Percentiles rank a stretch among this genome's conserved stretches.
These are phyloP conservation scores for Debaryomyces sp. DNA, from an alignment of 1,139 yeast genomes.

Conservation along the genomic window DNA sequence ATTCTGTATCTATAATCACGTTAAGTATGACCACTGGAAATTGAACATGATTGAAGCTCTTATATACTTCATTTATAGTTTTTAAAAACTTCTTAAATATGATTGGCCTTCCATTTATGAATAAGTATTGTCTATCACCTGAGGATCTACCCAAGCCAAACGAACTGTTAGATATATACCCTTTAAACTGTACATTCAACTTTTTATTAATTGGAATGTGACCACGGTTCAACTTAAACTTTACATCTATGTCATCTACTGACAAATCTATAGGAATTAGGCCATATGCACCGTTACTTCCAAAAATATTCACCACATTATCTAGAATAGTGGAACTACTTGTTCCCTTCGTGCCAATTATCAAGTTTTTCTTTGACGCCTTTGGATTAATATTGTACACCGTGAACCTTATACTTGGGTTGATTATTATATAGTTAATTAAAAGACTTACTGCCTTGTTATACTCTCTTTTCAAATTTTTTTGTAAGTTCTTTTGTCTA, in stretches of 20 bases:
- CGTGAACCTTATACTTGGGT: slow-evolving; percentile 57
- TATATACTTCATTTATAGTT: slow-evolving; percentile 72
- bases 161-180: slow-evolving; percentile 72
- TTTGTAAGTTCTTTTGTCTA: slow-evolving; percentile 67
- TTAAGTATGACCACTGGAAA: slow-evolving; percentile 73
- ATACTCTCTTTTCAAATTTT: slow-evolving; percentile 72
- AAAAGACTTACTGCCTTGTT: slow-evolving; percentile 61
- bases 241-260: slow-evolving; percentile 23
- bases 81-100: slow-evolving; percentile 56
- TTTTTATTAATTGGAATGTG: slow-evolving; percentile 14
- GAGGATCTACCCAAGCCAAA: slow-evolving; percentile 70
- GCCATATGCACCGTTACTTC: slow-evolving; percentile 63
- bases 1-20: slow-evolving; percentile 51
- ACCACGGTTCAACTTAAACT: slow-evolving; percentile 18
- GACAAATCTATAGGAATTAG: slow-evolving; percentile 49
- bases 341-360: slow-evolving; percentile 56
- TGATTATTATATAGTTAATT: slow-evolving; percentile 70
- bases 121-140: slow-evolving; percentile 74
- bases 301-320: slow-evolving; percentile 69
- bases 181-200: slow-evolving; percentile 42
- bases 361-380: slow-evolving; percentile 50
- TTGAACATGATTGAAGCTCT: slow-evolving; percentile 69
- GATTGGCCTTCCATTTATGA: slow-evolving; percentile 77
- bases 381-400: slow-evolving; percentile 52
- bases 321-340: slow-evolving; percentile 35